Conservation (phyloP, 257 asterid species). For the Solanum habrochaites region DNA sequence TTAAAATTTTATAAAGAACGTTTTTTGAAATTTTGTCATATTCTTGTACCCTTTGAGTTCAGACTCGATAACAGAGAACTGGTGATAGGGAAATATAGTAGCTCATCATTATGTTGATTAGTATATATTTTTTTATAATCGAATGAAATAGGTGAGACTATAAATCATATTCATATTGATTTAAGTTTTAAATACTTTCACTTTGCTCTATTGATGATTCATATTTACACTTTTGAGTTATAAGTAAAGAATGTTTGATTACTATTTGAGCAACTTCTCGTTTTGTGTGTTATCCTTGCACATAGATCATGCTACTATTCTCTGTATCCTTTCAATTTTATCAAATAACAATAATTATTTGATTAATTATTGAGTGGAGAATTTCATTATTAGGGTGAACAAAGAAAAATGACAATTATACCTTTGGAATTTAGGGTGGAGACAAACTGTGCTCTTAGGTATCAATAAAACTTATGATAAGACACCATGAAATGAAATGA, state of each 20-base stretch:
- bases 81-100: neutral
- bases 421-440: neutral
- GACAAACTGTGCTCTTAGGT: neutral
- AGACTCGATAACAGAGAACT: neutral
- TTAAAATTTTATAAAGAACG: no score
- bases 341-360: neutral
- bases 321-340: no score
- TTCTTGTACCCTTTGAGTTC: no score
- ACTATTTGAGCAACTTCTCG: rapidly evolving
- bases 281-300: no score
- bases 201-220: no score
- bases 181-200: no score
- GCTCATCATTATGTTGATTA: neutral
- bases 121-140: no score
- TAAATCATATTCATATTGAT: no score
- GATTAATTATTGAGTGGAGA: neutral
- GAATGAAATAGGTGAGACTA: no score
- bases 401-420: neutral
- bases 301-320: rapidly evolving
- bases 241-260: no score
- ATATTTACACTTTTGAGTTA: no score
- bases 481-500: neutral
- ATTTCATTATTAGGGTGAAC: neutral
- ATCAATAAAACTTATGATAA: neutral
- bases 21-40: no score